Evolutionary conservation across 257 asterid species (phyloP).

Genomic region (Solanum ossicruentum): DNA sequence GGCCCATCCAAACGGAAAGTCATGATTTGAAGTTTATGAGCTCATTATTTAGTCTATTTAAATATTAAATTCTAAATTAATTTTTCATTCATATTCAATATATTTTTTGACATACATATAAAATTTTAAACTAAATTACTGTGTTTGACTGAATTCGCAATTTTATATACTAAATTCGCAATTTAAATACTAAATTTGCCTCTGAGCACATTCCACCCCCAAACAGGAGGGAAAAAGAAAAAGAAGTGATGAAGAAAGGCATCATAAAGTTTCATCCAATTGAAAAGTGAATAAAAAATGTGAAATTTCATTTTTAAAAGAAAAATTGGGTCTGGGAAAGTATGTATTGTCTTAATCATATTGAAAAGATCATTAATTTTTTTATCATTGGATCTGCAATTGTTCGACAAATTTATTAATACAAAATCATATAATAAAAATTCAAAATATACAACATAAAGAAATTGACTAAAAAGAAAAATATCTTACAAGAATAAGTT

Average conservation of each 20-base stretch:
- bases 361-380: not conserved
- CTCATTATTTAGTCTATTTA: too few species aligned
- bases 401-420: not conserved
- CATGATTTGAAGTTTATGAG: too few species aligned
- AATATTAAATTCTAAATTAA: too few species aligned
- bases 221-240: not conserved
- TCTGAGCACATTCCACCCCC: too few species aligned
- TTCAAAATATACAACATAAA: not conserved
- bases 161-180: too few species aligned
- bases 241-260: not conserved
- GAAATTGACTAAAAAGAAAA: not conserved
- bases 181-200: too few species aligned
- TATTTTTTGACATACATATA: too few species aligned
- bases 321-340: too few species aligned
- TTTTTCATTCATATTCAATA: too few species aligned
- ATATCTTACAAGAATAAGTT: not conserved
- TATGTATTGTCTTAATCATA: too few species aligned
- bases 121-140: too few species aligned
- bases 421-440: not conserved
- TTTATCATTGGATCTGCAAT: not conserved
- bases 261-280: not conserved
- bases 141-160: too few species aligned
- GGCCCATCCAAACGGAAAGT: not conserved
- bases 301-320: not conserved
- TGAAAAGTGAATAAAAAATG: not conserved